phyloP scores from a whole-genome alignment of 192 early-diverging fungal genomes.

The Coemansia sp. region DNA sequence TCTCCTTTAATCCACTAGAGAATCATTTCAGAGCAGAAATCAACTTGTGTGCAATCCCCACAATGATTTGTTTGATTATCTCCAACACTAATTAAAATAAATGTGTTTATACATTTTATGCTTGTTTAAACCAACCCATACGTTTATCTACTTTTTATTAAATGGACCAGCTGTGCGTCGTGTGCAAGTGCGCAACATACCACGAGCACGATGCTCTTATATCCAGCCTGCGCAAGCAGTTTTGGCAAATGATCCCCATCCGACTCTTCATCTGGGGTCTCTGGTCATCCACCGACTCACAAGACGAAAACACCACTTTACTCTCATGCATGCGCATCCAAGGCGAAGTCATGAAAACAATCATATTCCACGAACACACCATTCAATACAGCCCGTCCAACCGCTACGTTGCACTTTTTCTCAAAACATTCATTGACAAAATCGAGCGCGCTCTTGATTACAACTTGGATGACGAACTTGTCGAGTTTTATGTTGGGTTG shows the following conservation, averaged over 20 bases:
- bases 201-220: constrained; percentile 45
- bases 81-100: background rate
- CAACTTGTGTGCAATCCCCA: background rate
- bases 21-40: too few species aligned
- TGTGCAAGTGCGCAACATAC: constrained; percentile 49
- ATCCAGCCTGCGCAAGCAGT: constrained; percentile 48
- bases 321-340: constrained; percentile 39
- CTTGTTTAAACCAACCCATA: background rate
- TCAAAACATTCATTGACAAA: constrained; percentile 42
- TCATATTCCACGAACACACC: constrained; percentile 52
- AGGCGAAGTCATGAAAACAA: constrained; percentile 50
- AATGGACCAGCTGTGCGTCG: constrained; percentile 48
- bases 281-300: constrained; percentile 13
- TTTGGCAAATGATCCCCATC: constrained; percentile 56
- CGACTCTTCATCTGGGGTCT: constrained; percentile 36
- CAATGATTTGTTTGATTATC: background rate
- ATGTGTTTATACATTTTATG: background rate
- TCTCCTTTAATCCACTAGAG: background rate
- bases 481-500: constrained; percentile 46
- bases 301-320: constrained; percentile 25
- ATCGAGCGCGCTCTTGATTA: constrained; percentile 35
- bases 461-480: constrained; percentile 45
- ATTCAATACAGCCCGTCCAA: constrained; percentile 35
- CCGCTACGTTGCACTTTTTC: constrained; percentile 42
- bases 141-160: background rate